Percentiles rank a stretch among this genome's conserved stretches.
Conservation (phyloP, 768 basidiomycete species). For the Fomitopsis pulvina region DNA sequence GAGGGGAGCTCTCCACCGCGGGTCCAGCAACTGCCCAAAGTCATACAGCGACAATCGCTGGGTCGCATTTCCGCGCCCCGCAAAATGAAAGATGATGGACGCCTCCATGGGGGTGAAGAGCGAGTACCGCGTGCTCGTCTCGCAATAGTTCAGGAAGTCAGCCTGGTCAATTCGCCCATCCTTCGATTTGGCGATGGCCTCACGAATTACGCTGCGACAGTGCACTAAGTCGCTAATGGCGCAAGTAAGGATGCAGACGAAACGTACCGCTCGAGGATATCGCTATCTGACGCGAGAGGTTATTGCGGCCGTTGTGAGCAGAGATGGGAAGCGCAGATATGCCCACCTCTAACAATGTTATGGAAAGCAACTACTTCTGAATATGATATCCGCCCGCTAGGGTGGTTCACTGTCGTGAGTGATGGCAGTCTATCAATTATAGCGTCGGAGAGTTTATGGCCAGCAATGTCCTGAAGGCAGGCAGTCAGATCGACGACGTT, state of each 20-base stretch:
- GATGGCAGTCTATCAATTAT: constrained; percentile 92
- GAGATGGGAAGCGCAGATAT: constrained; percentile 1
- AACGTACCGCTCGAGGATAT: constrained; percentile 82
- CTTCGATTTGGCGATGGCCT: constrained; percentile 83
- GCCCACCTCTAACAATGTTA: constrained; percentile 85
- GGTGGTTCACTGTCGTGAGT: constrained; percentile 72
- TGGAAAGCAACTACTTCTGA: constrained; percentile 96
- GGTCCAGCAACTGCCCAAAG: constrained; percentile 90
- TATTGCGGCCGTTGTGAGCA: not conserved
- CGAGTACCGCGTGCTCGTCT: constrained; percentile 83
- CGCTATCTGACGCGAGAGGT: constrained; percentile 67
- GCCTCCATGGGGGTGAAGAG: constrained; percentile 98
- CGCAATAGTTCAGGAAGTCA: constrained; percentile 91
- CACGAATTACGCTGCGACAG: constrained; percentile 69
- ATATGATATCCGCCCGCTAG: constrained; percentile 88
- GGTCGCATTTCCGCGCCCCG: constrained; percentile 65
- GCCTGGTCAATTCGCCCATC: constrained; percentile 93
- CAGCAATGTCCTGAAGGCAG: constrained; percentile 73
- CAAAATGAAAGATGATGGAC: constrained; percentile 98
- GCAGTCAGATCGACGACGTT: not conserved
- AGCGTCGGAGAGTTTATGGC: constrained; percentile 93
- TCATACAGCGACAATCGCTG: constrained; percentile 80
- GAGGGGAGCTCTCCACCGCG: constrained; percentile 75
- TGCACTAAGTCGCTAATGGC: not conserved
- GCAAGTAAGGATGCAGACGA: not conserved